phyloP scores from a whole-genome alignment of 2,329 filamentous ascomycete genomes.

The Pseudogymnoascus destructans region DNA sequence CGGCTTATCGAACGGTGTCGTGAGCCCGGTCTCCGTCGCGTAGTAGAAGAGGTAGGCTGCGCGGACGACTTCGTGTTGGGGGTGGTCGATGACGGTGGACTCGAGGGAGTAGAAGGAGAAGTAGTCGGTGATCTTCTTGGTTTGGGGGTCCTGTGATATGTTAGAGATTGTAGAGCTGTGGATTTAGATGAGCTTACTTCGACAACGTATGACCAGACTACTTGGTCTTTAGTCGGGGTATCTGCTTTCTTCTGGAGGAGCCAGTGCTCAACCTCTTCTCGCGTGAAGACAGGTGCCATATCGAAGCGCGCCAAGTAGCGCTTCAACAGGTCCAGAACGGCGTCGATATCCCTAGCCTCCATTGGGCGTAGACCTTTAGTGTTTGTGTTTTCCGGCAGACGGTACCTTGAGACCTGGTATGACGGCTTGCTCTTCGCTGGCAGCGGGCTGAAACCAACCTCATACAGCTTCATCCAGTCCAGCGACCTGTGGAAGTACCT shows the following conservation, averaged over 20 bases:
- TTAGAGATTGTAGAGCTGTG: conserved; percentile 14
- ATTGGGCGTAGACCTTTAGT: conserved; percentile 69
- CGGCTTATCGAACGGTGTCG: conserved; percentile 36
- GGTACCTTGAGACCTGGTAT: conserved; percentile 76
- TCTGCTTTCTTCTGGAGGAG: conserved; percentile 56
- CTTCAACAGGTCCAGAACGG: conserved; percentile 59
- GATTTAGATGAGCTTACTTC: conserved; percentile 39
- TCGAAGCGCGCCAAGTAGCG: conserved; percentile 71
- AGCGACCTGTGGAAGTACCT: conserved; percentile 90
- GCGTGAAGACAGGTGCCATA: conserved; percentile 68
- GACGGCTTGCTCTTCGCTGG: conserved; percentile 72
- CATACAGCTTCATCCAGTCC: conserved; percentile 92
- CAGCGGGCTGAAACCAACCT: conserved; percentile 84
- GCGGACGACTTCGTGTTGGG: conserved; percentile 64
- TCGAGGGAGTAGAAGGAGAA: conserved; percentile 95
- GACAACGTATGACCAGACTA: conserved; percentile 88
- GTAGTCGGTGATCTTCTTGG: conserved; percentile 84
- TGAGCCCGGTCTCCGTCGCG: conserved; percentile 66
- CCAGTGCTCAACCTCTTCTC: conserved; percentile 80
- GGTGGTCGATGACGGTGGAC: conserved; percentile 76
- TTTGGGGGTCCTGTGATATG: conserved; percentile 43
- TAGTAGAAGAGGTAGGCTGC: conserved; percentile 98
- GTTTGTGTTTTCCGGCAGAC: conserved; percentile 59
- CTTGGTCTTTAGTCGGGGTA: conserved; percentile 54
- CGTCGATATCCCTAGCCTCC: conserved; percentile 63